Conservation (phyloP, 2,329 filamentous ascomycete genomes). For the Aspergillus amoenus region DNA sequence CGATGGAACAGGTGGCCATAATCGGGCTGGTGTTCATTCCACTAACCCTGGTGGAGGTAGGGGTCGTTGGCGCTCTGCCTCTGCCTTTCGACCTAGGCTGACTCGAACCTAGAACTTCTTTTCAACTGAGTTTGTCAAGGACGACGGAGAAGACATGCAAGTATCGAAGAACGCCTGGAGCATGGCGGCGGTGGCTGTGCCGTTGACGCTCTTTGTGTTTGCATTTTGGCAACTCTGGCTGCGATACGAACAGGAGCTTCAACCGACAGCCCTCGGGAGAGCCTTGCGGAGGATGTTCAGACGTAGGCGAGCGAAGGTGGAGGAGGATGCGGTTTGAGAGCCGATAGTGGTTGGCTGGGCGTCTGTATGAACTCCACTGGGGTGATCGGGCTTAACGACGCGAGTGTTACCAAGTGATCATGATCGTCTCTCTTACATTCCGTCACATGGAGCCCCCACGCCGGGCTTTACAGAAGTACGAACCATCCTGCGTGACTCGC, state of each 20-base stretch:
- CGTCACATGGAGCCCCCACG: too few relatives aligned
- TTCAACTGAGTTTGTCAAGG: constrained; percentile 15
- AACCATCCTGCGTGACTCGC: too few relatives aligned
- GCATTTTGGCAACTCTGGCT: constrained; percentile 10
- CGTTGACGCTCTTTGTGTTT: constrained; percentile 11
- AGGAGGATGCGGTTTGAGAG: too few relatives aligned
- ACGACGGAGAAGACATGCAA: constrained; percentile 8
- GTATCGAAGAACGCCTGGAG: constrained; percentile 14
- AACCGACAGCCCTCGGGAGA: too few relatives aligned
- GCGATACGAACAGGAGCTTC: neutral
- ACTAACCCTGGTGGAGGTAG: constrained; percentile 14
- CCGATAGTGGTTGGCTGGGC: too few relatives aligned
- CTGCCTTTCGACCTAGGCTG: neutral
- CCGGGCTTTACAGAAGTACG: too few relatives aligned
- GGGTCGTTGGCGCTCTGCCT: neutral
- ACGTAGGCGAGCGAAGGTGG: too few relatives aligned
- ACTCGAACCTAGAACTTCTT: constrained; percentile 10
- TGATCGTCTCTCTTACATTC: too few relatives aligned
- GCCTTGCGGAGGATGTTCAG: too few relatives aligned
- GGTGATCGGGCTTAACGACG: too few relatives aligned
- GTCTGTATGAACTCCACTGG: too few relatives aligned
- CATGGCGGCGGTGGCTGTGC: constrained; percentile 12
- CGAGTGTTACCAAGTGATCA: too few relatives aligned
- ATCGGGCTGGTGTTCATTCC: constrained; percentile 15
- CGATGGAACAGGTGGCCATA: constrained; percentile 16